Percentiles rank a stretch among this genome's conserved stretches.
Evolutionary conservation across 768 basidiomycete species (phyloP).

Genomic region (Udeniomyces megalosporus): DNA sequence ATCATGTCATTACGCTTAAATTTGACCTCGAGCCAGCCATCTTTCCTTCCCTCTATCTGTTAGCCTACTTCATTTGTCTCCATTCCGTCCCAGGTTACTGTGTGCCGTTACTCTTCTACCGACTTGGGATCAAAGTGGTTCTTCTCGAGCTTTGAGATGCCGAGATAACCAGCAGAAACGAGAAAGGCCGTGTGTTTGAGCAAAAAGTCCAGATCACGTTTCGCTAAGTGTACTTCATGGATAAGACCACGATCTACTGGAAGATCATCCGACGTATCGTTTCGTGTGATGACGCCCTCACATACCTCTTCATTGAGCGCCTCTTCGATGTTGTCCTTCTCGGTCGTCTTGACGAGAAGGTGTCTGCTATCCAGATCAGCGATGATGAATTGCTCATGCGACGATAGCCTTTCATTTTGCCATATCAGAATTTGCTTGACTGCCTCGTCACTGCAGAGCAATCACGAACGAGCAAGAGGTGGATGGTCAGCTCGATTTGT

Average conservation of each 20-base stretch:
- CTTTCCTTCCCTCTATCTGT: too few relatives aligned
- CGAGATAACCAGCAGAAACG: too few relatives aligned
- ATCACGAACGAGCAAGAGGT: too few relatives aligned
- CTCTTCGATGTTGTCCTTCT: neutral
- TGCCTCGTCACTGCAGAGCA: slow-evolving; percentile 2
- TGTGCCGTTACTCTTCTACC: neutral
- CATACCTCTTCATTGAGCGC: slow-evolving; percentile 8
- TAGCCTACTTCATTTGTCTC: too few relatives aligned
- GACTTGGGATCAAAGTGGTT: slow-evolving; percentile 10
- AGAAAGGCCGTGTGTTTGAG: too few relatives aligned
- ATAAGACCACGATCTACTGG: neutral
- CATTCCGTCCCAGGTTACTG: too few relatives aligned
- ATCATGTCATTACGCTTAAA: too few relatives aligned
- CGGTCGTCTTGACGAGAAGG: slow-evolving; percentile 14
- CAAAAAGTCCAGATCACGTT: neutral
- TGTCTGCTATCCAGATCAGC: slow-evolving; percentile 11
- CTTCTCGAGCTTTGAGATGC: slow-evolving; percentile 2
- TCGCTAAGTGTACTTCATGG: neutral
- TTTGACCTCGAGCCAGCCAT: too few relatives aligned
- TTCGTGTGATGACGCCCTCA: too few relatives aligned
- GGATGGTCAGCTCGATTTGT: too few relatives aligned
- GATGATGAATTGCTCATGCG: slow-evolving; percentile 13
- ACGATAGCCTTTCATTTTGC: slow-evolving; percentile 4
- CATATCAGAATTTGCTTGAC: slow-evolving; percentile 15
- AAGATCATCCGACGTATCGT: neutral